Evolutionary conservation across 1,284 basidiomycete species (phyloP).

Genomic region (Leccinum huronense): DNA sequence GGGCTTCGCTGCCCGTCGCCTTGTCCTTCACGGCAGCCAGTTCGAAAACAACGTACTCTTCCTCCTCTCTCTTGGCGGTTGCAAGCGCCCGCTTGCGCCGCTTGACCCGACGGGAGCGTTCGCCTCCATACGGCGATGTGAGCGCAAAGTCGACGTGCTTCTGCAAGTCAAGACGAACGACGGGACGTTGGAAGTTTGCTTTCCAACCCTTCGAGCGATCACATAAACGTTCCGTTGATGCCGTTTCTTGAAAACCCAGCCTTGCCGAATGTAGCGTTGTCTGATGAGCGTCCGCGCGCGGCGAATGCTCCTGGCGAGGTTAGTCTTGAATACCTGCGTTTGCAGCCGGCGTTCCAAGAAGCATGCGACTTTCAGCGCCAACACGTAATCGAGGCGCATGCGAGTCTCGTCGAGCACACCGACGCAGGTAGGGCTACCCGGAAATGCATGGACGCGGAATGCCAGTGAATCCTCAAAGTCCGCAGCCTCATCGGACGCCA

Average conservation of each 20-base stretch:
- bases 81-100: conserved; percentile 96
- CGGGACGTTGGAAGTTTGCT: conserved; percentile 99
- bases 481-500: no score
- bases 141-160: conserved; percentile 99
- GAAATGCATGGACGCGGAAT: no score
- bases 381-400: conserved; percentile 99
- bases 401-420: conserved; percentile 99
- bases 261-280: conserved; percentile 93
- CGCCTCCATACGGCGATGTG: conserved; percentile 97
- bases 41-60: no score
- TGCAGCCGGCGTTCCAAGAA: conserved; percentile 99
- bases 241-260: neutral
- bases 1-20: no score
- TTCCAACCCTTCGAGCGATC: conserved; percentile 73
- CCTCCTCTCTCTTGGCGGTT: conserved; percentile 90
- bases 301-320: conserved; percentile 97
- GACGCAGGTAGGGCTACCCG: no score
- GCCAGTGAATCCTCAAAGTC: no score
- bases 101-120: conserved; percentile 97
- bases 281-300: conserved; percentile 98
- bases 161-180: conserved; percentile 95
- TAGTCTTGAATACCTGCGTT: conserved; percentile 99
- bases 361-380: conserved; percentile 98
- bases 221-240: neutral
- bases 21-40: no score